Percentiles rank a stretch among this genome's conserved stretches.
These are phyloP conservation scores for Lyophyllum decastes DNA, from an alignment of 768 basidiomycete species.

Conservation along the genomic window DNA sequence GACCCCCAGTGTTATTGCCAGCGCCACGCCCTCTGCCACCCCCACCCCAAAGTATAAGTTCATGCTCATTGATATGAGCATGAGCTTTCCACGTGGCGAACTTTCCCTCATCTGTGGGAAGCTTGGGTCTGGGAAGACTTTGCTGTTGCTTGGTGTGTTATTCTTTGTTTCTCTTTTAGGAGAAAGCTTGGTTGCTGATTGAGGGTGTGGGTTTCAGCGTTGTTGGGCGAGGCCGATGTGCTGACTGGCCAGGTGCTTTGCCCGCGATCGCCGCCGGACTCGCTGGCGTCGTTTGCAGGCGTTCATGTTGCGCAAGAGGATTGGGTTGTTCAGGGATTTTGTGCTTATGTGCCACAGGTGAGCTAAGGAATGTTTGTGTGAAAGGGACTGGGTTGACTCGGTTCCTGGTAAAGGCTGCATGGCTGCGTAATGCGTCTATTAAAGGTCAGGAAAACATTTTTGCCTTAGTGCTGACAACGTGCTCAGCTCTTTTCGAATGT, in stretches of 20 bases:
- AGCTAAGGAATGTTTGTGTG: conserved; percentile 31
- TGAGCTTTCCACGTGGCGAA: conserved; percentile 79
- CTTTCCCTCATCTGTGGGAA: conserved; percentile 88
- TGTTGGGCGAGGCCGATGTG: conserved; percentile 88
- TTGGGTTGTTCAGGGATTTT: conserved; percentile 79
- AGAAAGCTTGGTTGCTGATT: not conserved
- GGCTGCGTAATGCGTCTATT: conserved; percentile 75
- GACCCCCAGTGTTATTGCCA: conserved; percentile 21
- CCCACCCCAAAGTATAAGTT: conserved; percentile 82
- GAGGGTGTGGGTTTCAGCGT: conserved; percentile 38
- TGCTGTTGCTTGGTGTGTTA: conserved; percentile 65
- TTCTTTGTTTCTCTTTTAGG: not conserved
- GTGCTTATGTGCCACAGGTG: conserved; percentile 87
- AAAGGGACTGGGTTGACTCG: not conserved
- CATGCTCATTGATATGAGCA: conserved; percentile 71
- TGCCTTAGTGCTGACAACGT: not conserved
- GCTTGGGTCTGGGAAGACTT: conserved; percentile 86
- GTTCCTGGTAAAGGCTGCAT: conserved; percentile 41
- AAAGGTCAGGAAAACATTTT: conserved; percentile 31
- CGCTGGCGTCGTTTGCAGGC: conserved; percentile 61
- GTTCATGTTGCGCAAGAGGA: conserved; percentile 47
- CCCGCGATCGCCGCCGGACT: conserved; percentile 83
- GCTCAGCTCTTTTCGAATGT: conserved; percentile 6
- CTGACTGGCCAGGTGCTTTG: conserved; percentile 79
- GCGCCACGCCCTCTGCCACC: conserved; percentile 52